These are phyloP conservation scores for Emiliania huxleyi DNA, from an alignment of 78 protist genomes.

Conservation along the genomic window DNA sequence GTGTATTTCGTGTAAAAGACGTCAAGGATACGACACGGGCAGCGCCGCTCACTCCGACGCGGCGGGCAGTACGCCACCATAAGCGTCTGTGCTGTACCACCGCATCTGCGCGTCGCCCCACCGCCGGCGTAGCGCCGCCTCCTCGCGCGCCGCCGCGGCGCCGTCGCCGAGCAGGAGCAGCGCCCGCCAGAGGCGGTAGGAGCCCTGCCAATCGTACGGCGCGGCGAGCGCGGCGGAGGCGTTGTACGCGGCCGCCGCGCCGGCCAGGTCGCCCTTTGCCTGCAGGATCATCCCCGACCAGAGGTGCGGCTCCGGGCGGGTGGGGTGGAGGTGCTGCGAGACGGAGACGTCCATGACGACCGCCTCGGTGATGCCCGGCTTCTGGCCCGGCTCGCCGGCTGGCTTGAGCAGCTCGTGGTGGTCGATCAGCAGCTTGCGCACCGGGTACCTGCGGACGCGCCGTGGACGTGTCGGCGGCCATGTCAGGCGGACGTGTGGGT, in stretches of 20 bases:
- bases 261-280: neutral
- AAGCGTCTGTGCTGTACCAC: neutral
- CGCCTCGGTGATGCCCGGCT: neutral
- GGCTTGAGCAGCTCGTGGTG: constrained; percentile 23
- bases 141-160: neutral
- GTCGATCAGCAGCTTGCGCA: constrained; percentile 16
- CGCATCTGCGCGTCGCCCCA: neutral
- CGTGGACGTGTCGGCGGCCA: neutral
- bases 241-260: neutral
- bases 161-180: neutral
- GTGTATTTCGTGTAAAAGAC: too few species aligned
- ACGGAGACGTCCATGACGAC: neutral
- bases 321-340: neutral
- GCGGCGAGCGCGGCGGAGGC: neutral
- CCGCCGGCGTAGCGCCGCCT: neutral
- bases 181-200: neutral
- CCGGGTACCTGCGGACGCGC: neutral
- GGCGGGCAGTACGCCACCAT: neutral
- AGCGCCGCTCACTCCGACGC: neutral
- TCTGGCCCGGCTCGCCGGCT: neutral
- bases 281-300: neutral
- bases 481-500: neutral
- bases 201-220: neutral
- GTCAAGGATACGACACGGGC: neutral
- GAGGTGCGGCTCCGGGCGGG: neutral